Evolutionary conservation across 2,329 filamentous ascomycete species (phyloP), one percentile per base, ranked within the genome.

Genomic region (Leptographium lundbergii): DNA sequence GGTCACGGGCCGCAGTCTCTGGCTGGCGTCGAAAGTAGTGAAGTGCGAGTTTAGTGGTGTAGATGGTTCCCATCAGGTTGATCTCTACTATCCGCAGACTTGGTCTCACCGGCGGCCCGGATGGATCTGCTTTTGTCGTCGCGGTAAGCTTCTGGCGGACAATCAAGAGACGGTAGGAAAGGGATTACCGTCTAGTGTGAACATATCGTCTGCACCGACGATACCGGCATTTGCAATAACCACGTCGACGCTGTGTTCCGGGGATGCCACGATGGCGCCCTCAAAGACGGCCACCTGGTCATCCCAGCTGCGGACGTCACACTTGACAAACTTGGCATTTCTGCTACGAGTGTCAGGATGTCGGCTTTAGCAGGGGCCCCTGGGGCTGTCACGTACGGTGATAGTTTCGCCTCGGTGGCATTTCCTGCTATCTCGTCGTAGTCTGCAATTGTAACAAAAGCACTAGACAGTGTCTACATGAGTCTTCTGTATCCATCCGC

Each of bases 161-260:
- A 11, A 7, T 7, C 14, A 54, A 32, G 4, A 56, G 25, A 14
- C 13, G 48, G 25, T 10, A 1, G 25, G 22, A 13, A 25, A 45
- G n/a, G 22, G 24, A n/a, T 24, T 47, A 58, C 57, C 57, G 24
- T 62, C 14, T 17, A 53, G 45, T 5, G 36, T 57, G 22, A 32
- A 25, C 11, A 57, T 10, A 27, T n/a, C 69, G 63, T 32, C 66
- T 66, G 54, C 42, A 6, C 60, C 60, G 6, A 61, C 53, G 32
- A 77, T 75, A 13, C 76, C 75, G 1, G 75, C 76, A 62, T 78
- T 78, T 1, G 75, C 74, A 57, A 78, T 72, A 14, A 78, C 76
- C 14, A 77, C 64, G 59, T 77, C 75, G 25, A 76, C 70, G 55
- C 70, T 72, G 0, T 72, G 69, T 27, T 65, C 62, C 0, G 73